Conservation (phyloP, 73 alveolate genomes). For the Blepharisma stoltei region DNA sequence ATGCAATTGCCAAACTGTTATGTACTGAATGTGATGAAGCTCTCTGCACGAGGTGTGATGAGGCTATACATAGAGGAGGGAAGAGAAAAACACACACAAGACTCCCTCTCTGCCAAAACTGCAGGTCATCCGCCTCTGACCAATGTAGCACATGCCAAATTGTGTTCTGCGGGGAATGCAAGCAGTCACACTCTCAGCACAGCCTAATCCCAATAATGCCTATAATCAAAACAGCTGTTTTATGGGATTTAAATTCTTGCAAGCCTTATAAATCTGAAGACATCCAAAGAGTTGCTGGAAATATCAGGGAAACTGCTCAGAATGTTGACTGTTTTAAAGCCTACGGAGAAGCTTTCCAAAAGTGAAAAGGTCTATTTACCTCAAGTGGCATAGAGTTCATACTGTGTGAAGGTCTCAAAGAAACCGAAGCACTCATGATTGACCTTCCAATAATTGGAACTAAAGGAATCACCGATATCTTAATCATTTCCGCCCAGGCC, state of each 20-base stretch:
- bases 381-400: neutral
- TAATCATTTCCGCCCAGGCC: neutral
- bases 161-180: neutral
- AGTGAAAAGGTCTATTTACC: slow-evolving; percentile 4
- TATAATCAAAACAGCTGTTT: neutral
- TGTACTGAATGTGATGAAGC: slow-evolving; percentile 52
- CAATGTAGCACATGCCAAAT: neutral
- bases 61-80: slow-evolving; percentile 49
- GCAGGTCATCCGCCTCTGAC: neutral
- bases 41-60: slow-evolving; percentile 43
- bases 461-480: neutral
- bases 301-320: neutral
- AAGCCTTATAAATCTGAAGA: slow-evolving; percentile 8
- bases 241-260: slow-evolving; percentile 4
- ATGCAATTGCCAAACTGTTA: neutral
- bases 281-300: neutral
- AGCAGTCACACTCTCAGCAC: neutral
- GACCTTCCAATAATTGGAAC: neutral
- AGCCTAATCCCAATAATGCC: neutral
- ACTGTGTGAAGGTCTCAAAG: neutral
- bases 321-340: neutral
- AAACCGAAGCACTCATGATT: neutral
- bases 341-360: slow-evolving; percentile 19
- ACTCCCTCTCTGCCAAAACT: neutral
- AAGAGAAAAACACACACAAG: slow-evolving; percentile 42